Conservation (phyloP, 208 protist species). For the Wallacemonas collosoma region DNA sequence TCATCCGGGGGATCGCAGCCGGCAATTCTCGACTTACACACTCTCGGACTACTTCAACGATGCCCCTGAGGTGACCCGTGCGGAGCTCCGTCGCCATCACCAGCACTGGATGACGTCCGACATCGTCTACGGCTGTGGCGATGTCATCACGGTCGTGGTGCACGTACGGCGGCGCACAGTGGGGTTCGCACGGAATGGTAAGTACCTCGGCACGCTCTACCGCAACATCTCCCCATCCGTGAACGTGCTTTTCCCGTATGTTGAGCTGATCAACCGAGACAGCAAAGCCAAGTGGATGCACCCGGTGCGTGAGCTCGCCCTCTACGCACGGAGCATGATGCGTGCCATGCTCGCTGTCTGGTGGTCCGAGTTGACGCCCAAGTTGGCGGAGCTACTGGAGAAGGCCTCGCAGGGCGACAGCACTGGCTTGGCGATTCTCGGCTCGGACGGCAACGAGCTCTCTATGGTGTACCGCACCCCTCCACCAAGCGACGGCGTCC, state of each 20-base stretch:
- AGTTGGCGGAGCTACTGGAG: constrained; percentile 32
- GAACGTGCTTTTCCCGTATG: constrained; percentile 74
- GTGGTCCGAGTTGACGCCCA: constrained; percentile 41
- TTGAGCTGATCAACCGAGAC: constrained; percentile 81
- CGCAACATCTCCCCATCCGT: constrained; percentile 51
- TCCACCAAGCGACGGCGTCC: constrained; percentile 33
- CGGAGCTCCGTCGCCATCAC: constrained; percentile 53
- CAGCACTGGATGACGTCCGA: constrained; percentile 72
- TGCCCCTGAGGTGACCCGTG: constrained; percentile 13
- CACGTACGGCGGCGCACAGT: constrained; percentile 59
- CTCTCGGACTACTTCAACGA: constrained; percentile 66
- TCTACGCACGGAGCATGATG: constrained; percentile 70
- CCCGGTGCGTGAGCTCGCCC: constrained; percentile 48
- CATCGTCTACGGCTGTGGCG: constrained; percentile 84
- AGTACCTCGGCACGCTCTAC: constrained; percentile 72
- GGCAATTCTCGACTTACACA: constrained; percentile 48
- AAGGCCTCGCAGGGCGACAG: constrained; percentile 4
- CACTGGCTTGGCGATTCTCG: constrained; percentile 60
- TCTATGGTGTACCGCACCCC: constrained; percentile 54
- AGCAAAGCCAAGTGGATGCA: constrained; percentile 79
- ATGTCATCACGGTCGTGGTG: constrained; percentile 83
- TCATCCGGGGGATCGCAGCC: constrained; percentile 52
- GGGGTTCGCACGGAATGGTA: constrained; percentile 77
- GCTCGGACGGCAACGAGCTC: constrained; percentile 80
- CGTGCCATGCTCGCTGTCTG: constrained; percentile 67